These are phyloP conservation scores for Diospyros kaki DNA, from an alignment of 148 eudicot species.

Conservation along the genomic window DNA sequence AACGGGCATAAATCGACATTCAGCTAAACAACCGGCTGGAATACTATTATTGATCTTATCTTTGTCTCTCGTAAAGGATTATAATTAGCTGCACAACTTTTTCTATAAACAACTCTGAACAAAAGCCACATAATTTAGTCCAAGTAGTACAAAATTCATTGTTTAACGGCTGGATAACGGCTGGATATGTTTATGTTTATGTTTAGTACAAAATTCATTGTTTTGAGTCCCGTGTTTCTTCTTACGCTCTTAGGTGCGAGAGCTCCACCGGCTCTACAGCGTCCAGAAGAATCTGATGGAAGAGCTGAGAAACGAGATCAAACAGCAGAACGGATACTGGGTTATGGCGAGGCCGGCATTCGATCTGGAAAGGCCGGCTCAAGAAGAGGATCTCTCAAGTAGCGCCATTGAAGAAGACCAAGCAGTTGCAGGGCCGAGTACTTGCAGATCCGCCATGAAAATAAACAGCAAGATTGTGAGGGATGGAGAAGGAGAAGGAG, in stretches of 20 bases:
- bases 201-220: too few relatives aligned
- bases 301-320: slow-evolving; percentile 24
- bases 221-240: neutral
- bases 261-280: slow-evolving; percentile 47
- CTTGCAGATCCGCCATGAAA: neutral
- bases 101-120: too few relatives aligned
- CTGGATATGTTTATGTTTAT: too few relatives aligned
- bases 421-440: too few relatives aligned
- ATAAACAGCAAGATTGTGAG: neutral
- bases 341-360: slow-evolving; percentile 18
- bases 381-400: slow-evolving; percentile 11
- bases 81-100: too few relatives aligned
- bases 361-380: slow-evolving; percentile 17
- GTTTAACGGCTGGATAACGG: too few relatives aligned
- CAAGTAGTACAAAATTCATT: too few relatives aligned
- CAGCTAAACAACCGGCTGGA: too few relatives aligned
- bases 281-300: slow-evolving; percentile 40
- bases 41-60: too few relatives aligned
- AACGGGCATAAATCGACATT: too few relatives aligned
- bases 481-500: neutral
- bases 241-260: slow-evolving; percentile 34
- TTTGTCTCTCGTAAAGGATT: too few relatives aligned
- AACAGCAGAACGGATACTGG: neutral
- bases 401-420: neutral
- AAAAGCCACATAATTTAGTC: too few relatives aligned